Base-by-base conservation (phyloP, 768 basidiomycete species). In the Lactarius akahatsu region DNA sequence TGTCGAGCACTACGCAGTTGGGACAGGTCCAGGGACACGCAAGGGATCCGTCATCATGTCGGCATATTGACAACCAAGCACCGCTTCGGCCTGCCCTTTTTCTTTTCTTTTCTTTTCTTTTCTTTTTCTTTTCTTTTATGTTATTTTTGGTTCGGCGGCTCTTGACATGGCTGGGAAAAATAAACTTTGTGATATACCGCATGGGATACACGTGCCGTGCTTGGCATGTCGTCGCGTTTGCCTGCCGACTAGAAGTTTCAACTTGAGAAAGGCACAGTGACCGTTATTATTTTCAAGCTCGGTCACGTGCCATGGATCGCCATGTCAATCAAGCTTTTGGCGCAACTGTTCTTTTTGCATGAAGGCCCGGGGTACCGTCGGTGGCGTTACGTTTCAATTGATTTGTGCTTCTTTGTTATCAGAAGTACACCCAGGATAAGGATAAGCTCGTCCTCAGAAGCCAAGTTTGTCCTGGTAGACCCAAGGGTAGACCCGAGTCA, bases 241-340 rank as follows among this genome's bases (percentile, higher is more conserved):
- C n/a, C n/a, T 23, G 20, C 9, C n/a, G 47, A 13, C 23, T 13
- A 23, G 23, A 45, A 45, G 20, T 23, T 47, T 23, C 45, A 23
- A 45, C n/a, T 47, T 55, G 15, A 54, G 52, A 54, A 54, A 54
- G 52, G 52, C 16, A 54, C 52, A 54, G 18, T 18, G 5, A 28
- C 54, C 9, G 18, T 55, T 30, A 20, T 55, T 8, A 30, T 30
- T 55, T 32, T 34, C 20, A 11, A 38, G 36, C 36, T 38, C 36
- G 16, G 32, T 7, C 55, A 56, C 55, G 55, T 56, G 55, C n/a
- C 15, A 40, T 40, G 15, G 57, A 58, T 40, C 57, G 57, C 13
- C 38, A 26, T n/a, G 57, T 58, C 57, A 58, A 58, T 58, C 57
- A 58, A 58, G 57, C 57, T 58, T 58, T 58, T 58, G 36, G 15